Percentiles rank a stretch among this genome's conserved stretches.
Evolutionary conservation across 2,329 filamentous ascomycete genomes (phyloP).

Genomic region (Trichophyton simii): DNA sequence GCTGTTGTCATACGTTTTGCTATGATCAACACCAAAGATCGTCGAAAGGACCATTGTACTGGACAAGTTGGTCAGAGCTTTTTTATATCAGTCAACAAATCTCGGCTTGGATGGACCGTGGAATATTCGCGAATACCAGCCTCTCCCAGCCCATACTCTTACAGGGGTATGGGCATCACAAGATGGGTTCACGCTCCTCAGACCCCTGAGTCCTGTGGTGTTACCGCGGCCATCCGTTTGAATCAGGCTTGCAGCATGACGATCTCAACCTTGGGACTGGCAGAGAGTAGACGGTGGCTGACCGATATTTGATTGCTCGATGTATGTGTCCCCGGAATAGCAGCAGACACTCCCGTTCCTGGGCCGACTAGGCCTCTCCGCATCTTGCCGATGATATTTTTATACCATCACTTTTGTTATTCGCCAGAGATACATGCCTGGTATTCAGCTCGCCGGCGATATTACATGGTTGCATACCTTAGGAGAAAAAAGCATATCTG

Average conservation of each 20-base stretch:
- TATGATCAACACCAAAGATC: background rate
- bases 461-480: conserved; percentile 2
- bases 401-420: background rate
- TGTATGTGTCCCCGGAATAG: background rate
- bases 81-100: background rate
- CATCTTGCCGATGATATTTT: background rate
- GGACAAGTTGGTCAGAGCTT: background rate
- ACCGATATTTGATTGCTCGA: background rate
- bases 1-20: background rate
- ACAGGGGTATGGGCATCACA: conserved; percentile 2
- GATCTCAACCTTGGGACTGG: background rate
- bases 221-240: conserved; percentile 2
- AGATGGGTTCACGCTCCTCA: conserved; percentile 1
- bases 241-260: background rate
- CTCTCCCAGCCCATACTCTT: background rate
- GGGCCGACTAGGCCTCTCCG: background rate
- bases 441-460: background rate
- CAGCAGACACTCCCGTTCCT: background rate
- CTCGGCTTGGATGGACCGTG: background rate
- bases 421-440: background rate
- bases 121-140: background rate
- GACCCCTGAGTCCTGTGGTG: background rate
- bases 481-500: background rate
- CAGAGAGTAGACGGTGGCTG: background rate
- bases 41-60: background rate